phyloP scores from a whole-genome alignment of 768 basidiomycete genomes.

The Pleurotus tuber-regium region DNA sequence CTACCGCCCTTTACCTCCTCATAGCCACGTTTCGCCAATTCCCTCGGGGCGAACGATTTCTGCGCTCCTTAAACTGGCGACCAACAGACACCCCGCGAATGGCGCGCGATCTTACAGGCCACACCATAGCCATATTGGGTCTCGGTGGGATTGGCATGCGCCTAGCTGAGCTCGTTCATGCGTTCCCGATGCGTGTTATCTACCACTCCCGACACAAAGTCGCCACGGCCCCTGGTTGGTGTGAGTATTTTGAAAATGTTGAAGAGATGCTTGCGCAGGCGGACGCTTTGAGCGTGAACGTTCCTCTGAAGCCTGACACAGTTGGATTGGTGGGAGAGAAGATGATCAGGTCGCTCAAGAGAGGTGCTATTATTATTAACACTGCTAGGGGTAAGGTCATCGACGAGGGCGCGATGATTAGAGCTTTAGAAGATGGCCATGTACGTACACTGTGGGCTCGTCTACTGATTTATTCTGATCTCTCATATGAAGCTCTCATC shows the following conservation, averaged over 20 bases:
- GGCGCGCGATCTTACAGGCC: slow-evolving; percentile 63
- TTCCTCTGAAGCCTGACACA: slow-evolving; percentile 77
- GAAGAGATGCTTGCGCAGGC: slow-evolving; percentile 65
- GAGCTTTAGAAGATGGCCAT: slow-evolving; percentile 83
- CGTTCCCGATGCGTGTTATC: slow-evolving; percentile 87
- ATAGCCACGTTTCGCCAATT: slow-evolving; percentile 77
- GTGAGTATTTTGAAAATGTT: slow-evolving; percentile 65
- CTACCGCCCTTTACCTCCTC: slow-evolving; percentile 80
- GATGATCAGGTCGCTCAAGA: slow-evolving; percentile 76
- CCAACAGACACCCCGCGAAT: slow-evolving; percentile 40
- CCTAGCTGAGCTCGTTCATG: slow-evolving; percentile 66
- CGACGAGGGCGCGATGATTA: slow-evolving; percentile 84
- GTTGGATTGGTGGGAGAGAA: slow-evolving; percentile 70
- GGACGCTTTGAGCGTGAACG: slow-evolving; percentile 85
- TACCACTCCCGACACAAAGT: slow-evolving; percentile 70
- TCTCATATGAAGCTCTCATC: slow-evolving; percentile 55
- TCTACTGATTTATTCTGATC: slow-evolving; percentile 9
- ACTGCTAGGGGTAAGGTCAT: slow-evolving; percentile 91
- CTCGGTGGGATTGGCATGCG: slow-evolving; percentile 76
- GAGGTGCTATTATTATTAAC: slow-evolving; percentile 77
- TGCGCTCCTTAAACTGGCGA: slow-evolving; percentile 64
- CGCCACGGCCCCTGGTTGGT: slow-evolving; percentile 63
- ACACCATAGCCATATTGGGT: slow-evolving; percentile 72
- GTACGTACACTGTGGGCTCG: slow-evolving; percentile 43
- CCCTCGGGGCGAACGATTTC: slow-evolving; percentile 57